These are phyloP conservation scores for Apiospora saccharicola DNA, from an alignment of 2,329 filamentous ascomycete genomes.

Conservation along the genomic window DNA sequence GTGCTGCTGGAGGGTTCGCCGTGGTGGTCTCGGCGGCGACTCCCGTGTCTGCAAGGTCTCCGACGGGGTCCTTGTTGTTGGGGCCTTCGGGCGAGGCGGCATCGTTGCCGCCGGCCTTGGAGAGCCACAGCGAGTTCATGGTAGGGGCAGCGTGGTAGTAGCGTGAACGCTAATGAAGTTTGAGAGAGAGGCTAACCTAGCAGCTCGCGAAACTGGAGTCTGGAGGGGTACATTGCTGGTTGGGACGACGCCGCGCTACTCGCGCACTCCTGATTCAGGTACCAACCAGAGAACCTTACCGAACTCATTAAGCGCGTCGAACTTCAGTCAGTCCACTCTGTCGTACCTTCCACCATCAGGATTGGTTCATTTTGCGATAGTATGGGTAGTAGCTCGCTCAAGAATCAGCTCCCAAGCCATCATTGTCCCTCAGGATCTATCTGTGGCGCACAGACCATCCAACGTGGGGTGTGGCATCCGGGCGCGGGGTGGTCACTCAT, in stretches of 20 bases:
- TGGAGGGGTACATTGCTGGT: conserved; percentile 5
- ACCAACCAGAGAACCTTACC: neutral
- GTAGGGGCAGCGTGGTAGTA: conserved; percentile 29
- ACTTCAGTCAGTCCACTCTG: neutral
- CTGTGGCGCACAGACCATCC: conserved; percentile 6
- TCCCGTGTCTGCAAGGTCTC: conserved; percentile 43
- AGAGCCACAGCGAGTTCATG: conserved; percentile 56
- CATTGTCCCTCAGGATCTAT: neutral
- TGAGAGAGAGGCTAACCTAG: conserved; percentile 10
- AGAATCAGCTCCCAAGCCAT: neutral
- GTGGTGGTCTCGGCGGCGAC: conserved; percentile 39
- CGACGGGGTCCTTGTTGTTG: conserved; percentile 33
- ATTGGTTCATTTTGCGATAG: neutral
- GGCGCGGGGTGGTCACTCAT: neutral
- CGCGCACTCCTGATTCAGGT: neutral
- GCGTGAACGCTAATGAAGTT: conserved; percentile 23
- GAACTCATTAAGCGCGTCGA: neutral
- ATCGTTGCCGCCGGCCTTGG: conserved; percentile 43
- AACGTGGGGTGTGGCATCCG: neutral
- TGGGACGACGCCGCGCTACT: neutral
- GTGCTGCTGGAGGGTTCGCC: conserved; percentile 29
- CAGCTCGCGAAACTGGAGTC: conserved; percentile 18
- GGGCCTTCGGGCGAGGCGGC: conserved; percentile 37
- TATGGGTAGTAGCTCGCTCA: neutral
- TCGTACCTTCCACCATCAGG: neutral